Conservation (phyloP, 2,329 filamentous ascomycete genomes). For the Diaporthe humulicola region DNA sequence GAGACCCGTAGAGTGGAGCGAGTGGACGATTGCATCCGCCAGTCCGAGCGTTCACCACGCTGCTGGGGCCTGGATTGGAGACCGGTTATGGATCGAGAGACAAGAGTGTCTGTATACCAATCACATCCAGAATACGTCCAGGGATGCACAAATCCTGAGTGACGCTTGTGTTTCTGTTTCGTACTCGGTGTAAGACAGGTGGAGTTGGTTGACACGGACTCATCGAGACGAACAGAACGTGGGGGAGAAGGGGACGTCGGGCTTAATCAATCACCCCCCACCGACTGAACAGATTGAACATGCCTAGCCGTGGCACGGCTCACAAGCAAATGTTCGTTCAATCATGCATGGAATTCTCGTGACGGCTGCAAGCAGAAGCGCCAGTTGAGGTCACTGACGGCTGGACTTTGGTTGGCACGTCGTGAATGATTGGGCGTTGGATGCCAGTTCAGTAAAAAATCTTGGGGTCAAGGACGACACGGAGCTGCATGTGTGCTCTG, state of each 20-base stretch:
- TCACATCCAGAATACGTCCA: not conserved
- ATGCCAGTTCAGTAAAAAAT: not conserved
- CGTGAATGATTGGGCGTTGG: not conserved
- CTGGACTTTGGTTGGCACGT: not conserved
- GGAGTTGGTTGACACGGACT: not conserved
- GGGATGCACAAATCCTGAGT: not conserved
- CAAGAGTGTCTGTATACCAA: not conserved
- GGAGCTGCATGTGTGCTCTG: not conserved
- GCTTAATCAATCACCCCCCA: not conserved
- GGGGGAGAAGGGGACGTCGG: not conserved
- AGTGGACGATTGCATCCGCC: not conserved
- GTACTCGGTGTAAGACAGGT: not conserved
- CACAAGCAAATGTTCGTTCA: not conserved
- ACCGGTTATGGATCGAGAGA: not conserved
- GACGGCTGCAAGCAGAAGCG: constrained; percentile 1
- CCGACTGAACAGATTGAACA: not conserved
- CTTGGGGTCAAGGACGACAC: not conserved
- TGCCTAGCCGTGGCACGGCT: no score
- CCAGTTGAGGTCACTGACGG: not conserved
- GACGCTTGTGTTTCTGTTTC: not conserved
- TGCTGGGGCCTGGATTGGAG: not conserved
- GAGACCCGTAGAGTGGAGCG: not conserved
- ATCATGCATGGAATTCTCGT: not conserved
- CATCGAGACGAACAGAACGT: not conserved
- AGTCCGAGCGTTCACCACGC: not conserved